A percentile compares a stretch with the other conserved stretches of the same genome.
phyloP scores from a whole-genome alignment of 345 rosid species.

The Fremontodendron californicum region DNA sequence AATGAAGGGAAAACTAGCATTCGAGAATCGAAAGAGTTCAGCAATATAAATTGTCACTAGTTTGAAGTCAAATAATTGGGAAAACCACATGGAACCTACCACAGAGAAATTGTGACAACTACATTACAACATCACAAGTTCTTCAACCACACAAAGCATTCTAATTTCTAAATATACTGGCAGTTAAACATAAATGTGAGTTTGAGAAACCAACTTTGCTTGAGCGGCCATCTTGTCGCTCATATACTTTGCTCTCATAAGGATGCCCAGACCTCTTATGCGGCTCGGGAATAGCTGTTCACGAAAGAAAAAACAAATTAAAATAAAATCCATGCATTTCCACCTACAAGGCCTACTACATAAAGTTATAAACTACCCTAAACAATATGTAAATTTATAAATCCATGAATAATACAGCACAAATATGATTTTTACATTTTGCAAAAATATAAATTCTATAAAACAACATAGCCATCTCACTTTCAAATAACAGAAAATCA shows the following conservation, averaged over 20 bases:
- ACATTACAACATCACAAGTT: background rate
- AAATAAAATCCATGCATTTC: background rate
- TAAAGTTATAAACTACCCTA: background rate
- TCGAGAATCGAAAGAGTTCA: background rate
- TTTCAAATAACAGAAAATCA: background rate
- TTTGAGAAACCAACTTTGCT: conserved; percentile 59
- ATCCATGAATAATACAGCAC: background rate
- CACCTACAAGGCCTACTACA: background rate
- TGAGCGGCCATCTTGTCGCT: conserved; percentile 47
- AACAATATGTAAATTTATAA: background rate
- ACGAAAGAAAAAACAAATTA: background rate
- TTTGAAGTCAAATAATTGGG: background rate
- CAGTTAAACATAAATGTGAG: conserved; percentile 15
- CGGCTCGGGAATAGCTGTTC: conserved; percentile 42
- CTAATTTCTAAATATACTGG: conserved; percentile 6
- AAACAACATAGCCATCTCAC: background rate
- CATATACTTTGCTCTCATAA: conserved; percentile 61
- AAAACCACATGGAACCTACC: background rate
- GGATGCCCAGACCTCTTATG: conserved; percentile 47
- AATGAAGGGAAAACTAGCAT: background rate
- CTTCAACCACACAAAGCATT: background rate
- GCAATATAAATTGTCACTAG: background rate
- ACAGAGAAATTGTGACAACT: background rate
- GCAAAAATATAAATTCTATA: background rate
- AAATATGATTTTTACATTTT: background rate